phyloP scores from a whole-genome alignment of 352 stramenopile species.

The Globisporangium sylvaticum region DNA sequence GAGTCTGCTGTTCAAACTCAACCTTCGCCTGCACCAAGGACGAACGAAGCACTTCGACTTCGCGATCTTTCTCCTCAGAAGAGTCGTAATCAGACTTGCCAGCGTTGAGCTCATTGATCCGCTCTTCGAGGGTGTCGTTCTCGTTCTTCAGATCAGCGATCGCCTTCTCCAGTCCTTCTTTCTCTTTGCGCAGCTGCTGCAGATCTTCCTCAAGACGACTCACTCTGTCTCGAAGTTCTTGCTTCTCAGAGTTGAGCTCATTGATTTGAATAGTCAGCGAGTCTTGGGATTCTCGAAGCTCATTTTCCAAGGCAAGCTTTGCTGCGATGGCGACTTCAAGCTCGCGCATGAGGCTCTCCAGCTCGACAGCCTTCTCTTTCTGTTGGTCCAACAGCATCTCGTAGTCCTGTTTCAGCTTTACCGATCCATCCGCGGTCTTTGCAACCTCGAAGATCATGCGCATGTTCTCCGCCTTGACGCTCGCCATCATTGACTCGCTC shows the following conservation, averaged over 20 bases:
- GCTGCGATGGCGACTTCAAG: slow-evolving; percentile 29
- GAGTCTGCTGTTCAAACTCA: slow-evolving; percentile 49
- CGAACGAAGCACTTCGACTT: slow-evolving; percentile 50
- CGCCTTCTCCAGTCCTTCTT: slow-evolving; percentile 32
- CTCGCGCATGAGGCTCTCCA: slow-evolving; percentile 27
- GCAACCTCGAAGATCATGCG: slow-evolving; percentile 76
- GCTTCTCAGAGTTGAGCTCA: slow-evolving; percentile 16
- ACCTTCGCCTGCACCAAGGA: slow-evolving; percentile 60
- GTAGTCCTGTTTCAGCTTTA: slow-evolving; percentile 62
- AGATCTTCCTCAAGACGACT: slow-evolving; percentile 19
- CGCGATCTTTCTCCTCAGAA: slow-evolving; percentile 41
- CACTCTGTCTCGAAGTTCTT: slow-evolving; percentile 16
- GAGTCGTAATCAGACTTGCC: slow-evolving; percentile 36
- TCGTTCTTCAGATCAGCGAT: slow-evolving; percentile 48
- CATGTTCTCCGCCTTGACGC: slow-evolving; percentile 68
- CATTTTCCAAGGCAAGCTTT: slow-evolving; percentile 21
- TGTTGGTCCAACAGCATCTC: slow-evolving; percentile 34
- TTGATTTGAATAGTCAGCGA: slow-evolving; percentile 11
- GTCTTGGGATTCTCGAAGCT: slow-evolving; percentile 16
- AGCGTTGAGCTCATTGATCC: slow-evolving; percentile 42
- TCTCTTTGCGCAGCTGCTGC: slow-evolving; percentile 35
- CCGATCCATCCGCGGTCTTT: slow-evolving; percentile 54
- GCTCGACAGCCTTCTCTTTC: slow-evolving; percentile 27
- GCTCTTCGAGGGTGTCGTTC: slow-evolving; percentile 56
- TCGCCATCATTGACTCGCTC: slow-evolving; percentile 41